Evolutionary conservation across 345 rosid genomes (phyloP).

Genomic region (Tarenaya hassleriana): DNA sequence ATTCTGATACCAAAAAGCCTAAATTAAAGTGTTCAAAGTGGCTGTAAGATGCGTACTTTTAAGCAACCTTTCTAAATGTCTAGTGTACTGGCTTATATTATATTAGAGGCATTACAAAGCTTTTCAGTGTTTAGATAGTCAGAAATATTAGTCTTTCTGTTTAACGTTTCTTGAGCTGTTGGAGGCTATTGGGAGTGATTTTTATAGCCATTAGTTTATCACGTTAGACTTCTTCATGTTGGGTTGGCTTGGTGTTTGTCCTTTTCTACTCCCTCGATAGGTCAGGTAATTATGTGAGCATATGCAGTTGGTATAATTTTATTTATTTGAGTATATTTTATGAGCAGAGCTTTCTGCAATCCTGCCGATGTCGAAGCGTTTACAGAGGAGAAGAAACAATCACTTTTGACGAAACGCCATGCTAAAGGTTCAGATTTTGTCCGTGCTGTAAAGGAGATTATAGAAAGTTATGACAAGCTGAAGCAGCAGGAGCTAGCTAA

Average conservation of each 20-base stretch:
- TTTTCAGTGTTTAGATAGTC: neutral
- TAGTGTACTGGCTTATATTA: neutral
- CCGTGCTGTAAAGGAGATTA: constrained; percentile 89
- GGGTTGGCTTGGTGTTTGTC: neutral
- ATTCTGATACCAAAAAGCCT: no score
- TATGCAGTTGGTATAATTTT: constrained; percentile 13
- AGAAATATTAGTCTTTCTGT: neutral
- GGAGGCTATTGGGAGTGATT: neutral
- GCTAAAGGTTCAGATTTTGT: constrained; percentile 93
- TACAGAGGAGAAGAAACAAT: constrained; percentile 93
- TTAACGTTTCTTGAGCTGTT: neutral
- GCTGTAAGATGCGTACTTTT: no score
- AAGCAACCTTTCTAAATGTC: neutral
- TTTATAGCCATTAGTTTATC: neutral
- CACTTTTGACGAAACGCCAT: constrained; percentile 73
- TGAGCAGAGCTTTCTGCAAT: constrained; percentile 87
- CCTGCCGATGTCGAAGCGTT: constrained; percentile 92
- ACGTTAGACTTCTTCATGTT: neutral
- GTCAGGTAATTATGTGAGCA: neutral
- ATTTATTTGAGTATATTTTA: constrained; percentile 4
- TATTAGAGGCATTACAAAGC: neutral
- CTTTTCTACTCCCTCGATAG: neutral
- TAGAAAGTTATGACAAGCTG: constrained; percentile 69
- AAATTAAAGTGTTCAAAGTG: no score
- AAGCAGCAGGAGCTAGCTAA: constrained; percentile 53